Conservation (phyloP, 2,329 filamentous ascomycete species). For the Xylariaceae sp. region DNA sequence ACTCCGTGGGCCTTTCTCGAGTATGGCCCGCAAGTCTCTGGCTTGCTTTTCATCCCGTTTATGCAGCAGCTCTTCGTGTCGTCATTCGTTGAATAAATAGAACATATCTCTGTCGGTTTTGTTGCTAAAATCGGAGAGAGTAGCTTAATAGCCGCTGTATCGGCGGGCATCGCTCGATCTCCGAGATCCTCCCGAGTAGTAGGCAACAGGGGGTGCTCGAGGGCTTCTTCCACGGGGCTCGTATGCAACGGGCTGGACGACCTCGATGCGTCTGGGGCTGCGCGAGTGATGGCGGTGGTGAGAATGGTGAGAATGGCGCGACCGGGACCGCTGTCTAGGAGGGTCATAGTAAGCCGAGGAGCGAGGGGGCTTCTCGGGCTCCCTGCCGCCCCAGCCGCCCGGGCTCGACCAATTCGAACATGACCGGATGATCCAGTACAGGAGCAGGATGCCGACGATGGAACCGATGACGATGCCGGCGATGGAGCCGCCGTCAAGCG, state of each 20-base stretch:
- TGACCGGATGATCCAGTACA: conserved; percentile 43
- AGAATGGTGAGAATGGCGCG: conserved; percentile 13
- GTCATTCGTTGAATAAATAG: neutral
- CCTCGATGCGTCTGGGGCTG: conserved; percentile 14
- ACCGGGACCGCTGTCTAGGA: conserved; percentile 20
- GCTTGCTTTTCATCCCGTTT: no score
- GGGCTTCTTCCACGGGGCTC: conserved; percentile 21
- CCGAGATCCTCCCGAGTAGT: conserved; percentile 16
- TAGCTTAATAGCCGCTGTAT: conserved; percentile 14
- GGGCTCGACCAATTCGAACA: conserved; percentile 36
- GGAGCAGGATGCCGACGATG: conserved; percentile 39
- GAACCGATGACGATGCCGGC: conserved; percentile 48
- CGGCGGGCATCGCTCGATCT: conserved; percentile 21
- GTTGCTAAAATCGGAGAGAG: neutral
- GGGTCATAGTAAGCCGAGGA: conserved; percentile 7
- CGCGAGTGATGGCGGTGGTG: conserved; percentile 18
- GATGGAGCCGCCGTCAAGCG: conserved; percentile 43
- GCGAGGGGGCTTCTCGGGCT: conserved; percentile 22
- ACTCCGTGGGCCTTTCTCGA: neutral
- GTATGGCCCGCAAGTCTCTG: neutral
- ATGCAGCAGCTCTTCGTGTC: neutral
- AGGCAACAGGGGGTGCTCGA: conserved; percentile 21
- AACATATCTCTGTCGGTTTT: neutral
- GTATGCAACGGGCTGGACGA: conserved; percentile 23
- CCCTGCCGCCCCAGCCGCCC: conserved; percentile 24